A percentile compares a stretch with the other conserved stretches of the same genome.
Evolutionary conservation across 345 rosid species (phyloP).

Genomic region (Eucalyptus dawsonii): DNA sequence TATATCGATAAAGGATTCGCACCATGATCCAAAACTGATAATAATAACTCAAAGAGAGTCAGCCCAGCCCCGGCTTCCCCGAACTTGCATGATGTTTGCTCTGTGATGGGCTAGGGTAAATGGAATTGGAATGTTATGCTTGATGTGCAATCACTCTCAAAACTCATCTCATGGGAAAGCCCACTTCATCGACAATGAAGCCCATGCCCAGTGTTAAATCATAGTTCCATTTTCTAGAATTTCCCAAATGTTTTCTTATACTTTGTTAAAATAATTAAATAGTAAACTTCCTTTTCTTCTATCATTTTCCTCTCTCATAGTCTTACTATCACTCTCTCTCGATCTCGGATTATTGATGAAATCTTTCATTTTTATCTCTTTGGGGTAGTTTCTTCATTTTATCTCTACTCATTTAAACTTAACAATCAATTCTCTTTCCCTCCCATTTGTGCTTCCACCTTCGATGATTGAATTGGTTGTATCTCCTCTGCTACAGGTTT

Average conservation of each 20-base stretch:
- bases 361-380: not conserved
- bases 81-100: not conserved
- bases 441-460: not conserved
- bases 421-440: not conserved
- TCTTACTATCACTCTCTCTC: not conserved
- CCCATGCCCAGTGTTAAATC: not conserved
- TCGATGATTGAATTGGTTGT: not conserved
- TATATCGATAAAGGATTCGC: not conserved
- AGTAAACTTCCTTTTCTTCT: not conserved
- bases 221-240: not conserved
- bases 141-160: not conserved
- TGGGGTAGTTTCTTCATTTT: not conserved
- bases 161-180: not conserved
- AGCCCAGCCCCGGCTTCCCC: not conserved
- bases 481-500: not conserved
- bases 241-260: not conserved
- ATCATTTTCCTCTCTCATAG: not conserved
- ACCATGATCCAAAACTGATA: not conserved
- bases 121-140: not conserved
- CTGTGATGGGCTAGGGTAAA: not conserved
- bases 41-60: not conserved
- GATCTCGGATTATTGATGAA: not conserved
- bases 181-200: not conserved
- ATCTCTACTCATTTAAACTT: not conserved
- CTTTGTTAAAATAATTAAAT: not conserved